These are phyloP conservation scores for Isoetes taiwanensis DNA, from an alignment of 75 land plant genomes.

Conservation along the genomic window DNA sequence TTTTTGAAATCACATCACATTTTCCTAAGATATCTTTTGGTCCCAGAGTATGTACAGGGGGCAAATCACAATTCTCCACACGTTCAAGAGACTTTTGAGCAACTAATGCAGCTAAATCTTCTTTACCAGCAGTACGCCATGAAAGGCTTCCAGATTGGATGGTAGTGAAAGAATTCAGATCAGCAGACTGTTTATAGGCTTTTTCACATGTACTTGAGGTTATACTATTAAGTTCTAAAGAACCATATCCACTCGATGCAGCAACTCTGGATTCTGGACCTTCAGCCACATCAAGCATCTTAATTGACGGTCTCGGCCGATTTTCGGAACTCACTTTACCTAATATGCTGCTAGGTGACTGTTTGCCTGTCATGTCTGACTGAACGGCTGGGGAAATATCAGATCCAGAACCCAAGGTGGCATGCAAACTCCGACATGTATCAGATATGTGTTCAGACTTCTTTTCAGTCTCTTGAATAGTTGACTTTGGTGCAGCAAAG, in stretches of 20 bases:
- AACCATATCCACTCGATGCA: background rate
- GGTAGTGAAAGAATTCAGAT: background rate
- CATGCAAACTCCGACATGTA: background rate
- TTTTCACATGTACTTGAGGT: background rate
- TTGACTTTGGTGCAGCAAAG: too few species aligned
- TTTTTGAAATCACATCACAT: slow-evolving; percentile 8
- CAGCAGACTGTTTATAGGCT: background rate
- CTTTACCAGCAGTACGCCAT: slow-evolving; percentile 68
- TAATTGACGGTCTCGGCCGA: background rate
- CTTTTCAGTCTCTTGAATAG: background rate
- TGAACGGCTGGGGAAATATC: too few species aligned
- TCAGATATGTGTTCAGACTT: background rate
- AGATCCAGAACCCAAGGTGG: too few species aligned
- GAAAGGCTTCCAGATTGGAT: slow-evolving; percentile 17
- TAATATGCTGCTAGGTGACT: too few species aligned
- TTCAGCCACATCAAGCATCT: too few species aligned
- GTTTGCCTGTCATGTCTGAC: too few species aligned
- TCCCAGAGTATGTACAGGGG: slow-evolving; percentile 32
- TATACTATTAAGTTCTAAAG: background rate
- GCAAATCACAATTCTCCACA: slow-evolving; percentile 85
- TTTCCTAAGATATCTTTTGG: slow-evolving; percentile 14
- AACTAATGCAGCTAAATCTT: slow-evolving; percentile 73
- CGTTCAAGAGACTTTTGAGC: slow-evolving; percentile 44
- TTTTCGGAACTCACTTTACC: background rate
- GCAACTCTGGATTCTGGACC: background rate